Evolutionary conservation across 2,329 filamentous ascomycete species (phyloP).

Genomic region (Phialocephala sp.): DNA sequence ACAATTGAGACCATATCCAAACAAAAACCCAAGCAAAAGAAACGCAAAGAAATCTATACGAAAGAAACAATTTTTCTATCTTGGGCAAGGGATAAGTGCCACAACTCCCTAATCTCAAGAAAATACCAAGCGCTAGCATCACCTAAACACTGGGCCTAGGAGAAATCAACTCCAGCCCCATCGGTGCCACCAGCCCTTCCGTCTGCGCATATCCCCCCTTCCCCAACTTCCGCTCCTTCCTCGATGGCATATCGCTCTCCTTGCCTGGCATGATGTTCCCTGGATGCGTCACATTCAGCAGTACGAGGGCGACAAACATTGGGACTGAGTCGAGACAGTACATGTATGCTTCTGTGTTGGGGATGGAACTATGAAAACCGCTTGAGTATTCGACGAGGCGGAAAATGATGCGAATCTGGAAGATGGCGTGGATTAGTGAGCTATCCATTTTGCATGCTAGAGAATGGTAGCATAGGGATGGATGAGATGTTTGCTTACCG

Average conservation of each 20-base stretch:
- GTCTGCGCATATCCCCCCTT: not conserved
- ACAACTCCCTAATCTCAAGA: no score
- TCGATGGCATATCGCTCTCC: constrained; percentile 41
- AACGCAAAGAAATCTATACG: no score
- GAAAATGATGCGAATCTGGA: constrained; percentile 55
- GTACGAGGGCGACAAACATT: constrained; percentile 46
- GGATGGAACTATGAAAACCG: constrained; percentile 44
- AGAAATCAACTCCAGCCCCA: not conserved
- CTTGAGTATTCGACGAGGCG: constrained; percentile 57
- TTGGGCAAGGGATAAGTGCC: no score
- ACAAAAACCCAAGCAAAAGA: no score
- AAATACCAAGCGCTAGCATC: no score
- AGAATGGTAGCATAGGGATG: not conserved
- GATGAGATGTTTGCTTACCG: constrained; percentile 14
- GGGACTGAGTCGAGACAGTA: constrained; percentile 47
- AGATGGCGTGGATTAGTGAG: constrained; percentile 5
- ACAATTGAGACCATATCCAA: no score
- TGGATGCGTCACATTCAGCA: constrained; percentile 47
- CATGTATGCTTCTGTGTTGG: constrained; percentile 41
- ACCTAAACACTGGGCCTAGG: no score
- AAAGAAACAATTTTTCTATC: not conserved
- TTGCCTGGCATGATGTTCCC: constrained; percentile 43
- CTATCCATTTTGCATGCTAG: constrained; percentile 27
- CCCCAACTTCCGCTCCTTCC: constrained; percentile 24
- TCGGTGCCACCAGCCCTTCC: not conserved